Base-by-base conservation (phyloP, 2,329 filamentous ascomycete genomes). In the Colletotrichum brevisporum region DNA sequence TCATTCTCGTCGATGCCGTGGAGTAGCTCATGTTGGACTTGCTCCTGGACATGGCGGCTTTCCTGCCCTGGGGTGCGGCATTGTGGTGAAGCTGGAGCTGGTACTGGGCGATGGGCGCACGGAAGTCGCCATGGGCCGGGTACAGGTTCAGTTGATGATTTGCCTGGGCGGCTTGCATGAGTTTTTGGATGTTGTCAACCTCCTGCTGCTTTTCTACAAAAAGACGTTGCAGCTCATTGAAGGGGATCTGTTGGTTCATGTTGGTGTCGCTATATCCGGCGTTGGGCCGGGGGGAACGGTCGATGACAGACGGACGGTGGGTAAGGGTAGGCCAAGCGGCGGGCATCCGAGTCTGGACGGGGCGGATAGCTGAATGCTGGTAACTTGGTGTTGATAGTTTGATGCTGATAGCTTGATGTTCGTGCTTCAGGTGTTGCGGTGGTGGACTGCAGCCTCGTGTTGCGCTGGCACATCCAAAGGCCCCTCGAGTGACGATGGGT, bases 1-100 rank as follows among this genome's bases (percentile, higher is more conserved):
- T 69, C 45, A 60, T 53, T 52, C 68, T 67, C 43, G 59, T 67
- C 16, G 63, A 50, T 36, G 56, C 39, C 43, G 57, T 36, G 21
- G 67, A 58, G 50, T 70, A 64, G 59, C 63, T 70, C 58, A 71
- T 58, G 26, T 66, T 71, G 45, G 72, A 73, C 63, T 70, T 69
- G 54, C 70, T 73, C 31, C 67, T 67, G 5, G 72, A 67, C 10
- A 69, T 61, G 26, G 68, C 64, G 12, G 67, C 41, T 31, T 45
- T 64, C 36, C 70, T 53, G 51, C 43, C 54, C 36, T 56, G 21
- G 24, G 59, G 56, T 43, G 50, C 53, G 43, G 18, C 68, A 60
- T 71, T 60, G 50, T 63, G 31, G 31, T 36, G 67, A 21, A 63
- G 45, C 27, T 59, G 65, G 15, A 31, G 55, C n/a, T 60, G 65